Percentiles rank a stretch among this genome's conserved stretches.
phyloP scores from a whole-genome alignment of 2,329 filamentous ascomycete genomes.

The Penicillium sp. region DNA sequence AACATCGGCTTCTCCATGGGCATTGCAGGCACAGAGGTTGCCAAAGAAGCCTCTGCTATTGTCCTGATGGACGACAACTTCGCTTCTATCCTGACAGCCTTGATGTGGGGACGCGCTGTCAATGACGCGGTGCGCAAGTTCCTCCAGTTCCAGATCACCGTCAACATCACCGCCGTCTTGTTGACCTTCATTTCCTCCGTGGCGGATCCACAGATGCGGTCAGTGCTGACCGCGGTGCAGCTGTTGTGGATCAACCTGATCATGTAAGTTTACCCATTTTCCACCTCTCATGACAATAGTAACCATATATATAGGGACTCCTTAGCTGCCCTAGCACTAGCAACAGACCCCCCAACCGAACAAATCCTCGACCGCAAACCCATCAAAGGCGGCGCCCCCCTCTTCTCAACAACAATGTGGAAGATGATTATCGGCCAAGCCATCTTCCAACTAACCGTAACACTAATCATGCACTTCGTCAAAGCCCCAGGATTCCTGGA shows the following conservation, averaged over 20 bases:
- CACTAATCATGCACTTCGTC: conserved; percentile 52
- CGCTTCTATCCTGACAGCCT: conserved; percentile 78
- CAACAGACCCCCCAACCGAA: conserved; percentile 64
- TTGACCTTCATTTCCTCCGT: conserved; percentile 69
- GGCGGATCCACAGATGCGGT: conserved; percentile 57
- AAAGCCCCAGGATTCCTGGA: conserved; percentile 40
- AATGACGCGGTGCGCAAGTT: conserved; percentile 79
- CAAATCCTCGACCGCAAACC: conserved; percentile 60
- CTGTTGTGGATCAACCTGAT: conserved; percentile 72
- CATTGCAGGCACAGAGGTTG: conserved; percentile 80
- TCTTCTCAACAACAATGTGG: conserved; percentile 51
- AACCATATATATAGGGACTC: conserved; percentile 52
- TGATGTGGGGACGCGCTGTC: conserved; percentile 78
- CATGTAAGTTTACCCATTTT: conserved; percentile 47
- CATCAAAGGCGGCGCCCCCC: conserved; percentile 47
- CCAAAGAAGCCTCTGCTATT: conserved; percentile 82
- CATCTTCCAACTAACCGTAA: conserved; percentile 48
- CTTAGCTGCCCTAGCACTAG: conserved; percentile 67
- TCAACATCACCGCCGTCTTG: conserved; percentile 71
- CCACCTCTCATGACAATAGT: background rate
- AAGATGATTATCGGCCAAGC: conserved; percentile 53
- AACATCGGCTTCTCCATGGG: conserved; percentile 91
- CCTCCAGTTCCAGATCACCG: conserved; percentile 58
- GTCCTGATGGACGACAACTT: conserved; percentile 90
- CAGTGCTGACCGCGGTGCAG: conserved; percentile 68